Evolutionary conservation across 2,329 filamentous ascomycete genomes (phyloP).

Genomic region (Plenodomus biglobosus): DNA sequence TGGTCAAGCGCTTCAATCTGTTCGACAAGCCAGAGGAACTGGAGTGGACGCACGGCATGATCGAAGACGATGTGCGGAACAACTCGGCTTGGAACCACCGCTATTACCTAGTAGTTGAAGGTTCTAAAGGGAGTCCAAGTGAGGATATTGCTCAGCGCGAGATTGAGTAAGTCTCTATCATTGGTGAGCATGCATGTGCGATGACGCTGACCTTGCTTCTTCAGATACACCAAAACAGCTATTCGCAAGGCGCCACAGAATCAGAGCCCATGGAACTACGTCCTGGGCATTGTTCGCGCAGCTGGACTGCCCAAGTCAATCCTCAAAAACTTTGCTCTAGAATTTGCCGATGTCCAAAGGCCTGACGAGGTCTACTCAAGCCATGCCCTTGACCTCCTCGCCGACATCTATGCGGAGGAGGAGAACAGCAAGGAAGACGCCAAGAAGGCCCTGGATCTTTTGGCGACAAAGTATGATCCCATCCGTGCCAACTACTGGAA

Average conservation of each 20-base stretch:
- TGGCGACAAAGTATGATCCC: conserved; percentile 87
- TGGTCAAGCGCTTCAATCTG: conserved; percentile 65
- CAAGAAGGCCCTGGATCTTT: conserved; percentile 66
- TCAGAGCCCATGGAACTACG: conserved; percentile 90
- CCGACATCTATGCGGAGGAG: conserved; percentile 63
- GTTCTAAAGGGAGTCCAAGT: conserved; percentile 45
- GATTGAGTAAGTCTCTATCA: conserved; percentile 57
- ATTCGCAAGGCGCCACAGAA: conserved; percentile 86
- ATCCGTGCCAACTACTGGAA: conserved; percentile 92
- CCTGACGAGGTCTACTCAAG: conserved; percentile 59
- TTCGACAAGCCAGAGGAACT: conserved; percentile 64
- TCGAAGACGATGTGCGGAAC: conserved; percentile 83
- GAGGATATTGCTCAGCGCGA: conserved; percentile 70
- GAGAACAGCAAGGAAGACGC: conserved; percentile 63
- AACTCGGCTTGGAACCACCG: conserved; percentile 98
- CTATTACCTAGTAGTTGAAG: conserved; percentile 86
- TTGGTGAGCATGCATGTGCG: not conserved
- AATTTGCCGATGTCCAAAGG: conserved; percentile 55
- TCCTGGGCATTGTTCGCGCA: conserved; percentile 73
- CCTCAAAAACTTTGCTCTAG: conserved; percentile 56
- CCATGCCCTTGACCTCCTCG: conserved; percentile 69
- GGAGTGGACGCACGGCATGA: conserved; percentile 68
- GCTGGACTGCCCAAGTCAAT: conserved; percentile 55
- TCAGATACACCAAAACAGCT: conserved; percentile 63
- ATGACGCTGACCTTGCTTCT: conserved; percentile 9